Base-by-base conservation (phyloP, 129 eudicot genomes). In the Gnaphalium uliginosum region DNA sequence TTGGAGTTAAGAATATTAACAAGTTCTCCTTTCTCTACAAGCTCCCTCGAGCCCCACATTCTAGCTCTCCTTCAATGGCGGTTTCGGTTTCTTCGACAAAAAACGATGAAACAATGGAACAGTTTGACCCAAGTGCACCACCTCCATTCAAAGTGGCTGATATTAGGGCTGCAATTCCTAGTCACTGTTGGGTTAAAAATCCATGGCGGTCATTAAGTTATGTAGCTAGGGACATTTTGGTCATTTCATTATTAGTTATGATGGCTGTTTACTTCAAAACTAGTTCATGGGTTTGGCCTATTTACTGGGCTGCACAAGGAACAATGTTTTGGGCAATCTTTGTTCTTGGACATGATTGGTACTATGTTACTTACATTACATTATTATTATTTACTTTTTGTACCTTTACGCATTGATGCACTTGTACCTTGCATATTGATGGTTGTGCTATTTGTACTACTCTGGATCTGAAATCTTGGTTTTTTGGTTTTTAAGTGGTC, bases 301-400 rank as follows among this genome's bases (percentile, higher is more conserved):
- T 91, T 58, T 91, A 91, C 66, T 91, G 97, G 97, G 69, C 71
- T 57, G 92, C 90, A 25, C 95, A 91, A 72, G 97, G 97, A 5
- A 91, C 95, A 1, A 84, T 91, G 89, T 91, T 91, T 26, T 91
- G 97, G 97, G 97, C 97, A 11, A 18, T 91, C 32, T 91, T 91
- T 73, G 97, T 91, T 81, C 91, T 91, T 32, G 97, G 97, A 4
- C 95, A 91, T 79, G 95, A 91, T 74, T 91, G 97, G 97, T 79
- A 73, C 67, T 50, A 11, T 46, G 53, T 46, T 46, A 46, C 53
- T 46, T 46, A 3, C 18, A 46, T 46, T 5, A 46, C 53, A 11
- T 61, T 23, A 65, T 2, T 11, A 35, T 22, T 66, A n/a, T 66
- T 37, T 24, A 35, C 15, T 66, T 8, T 27, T 63, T 33, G 17